Evolutionary conservation across 2,329 filamentous ascomycete species (phyloP).

Genomic region (Pyricularia pennisetigena): DNA sequence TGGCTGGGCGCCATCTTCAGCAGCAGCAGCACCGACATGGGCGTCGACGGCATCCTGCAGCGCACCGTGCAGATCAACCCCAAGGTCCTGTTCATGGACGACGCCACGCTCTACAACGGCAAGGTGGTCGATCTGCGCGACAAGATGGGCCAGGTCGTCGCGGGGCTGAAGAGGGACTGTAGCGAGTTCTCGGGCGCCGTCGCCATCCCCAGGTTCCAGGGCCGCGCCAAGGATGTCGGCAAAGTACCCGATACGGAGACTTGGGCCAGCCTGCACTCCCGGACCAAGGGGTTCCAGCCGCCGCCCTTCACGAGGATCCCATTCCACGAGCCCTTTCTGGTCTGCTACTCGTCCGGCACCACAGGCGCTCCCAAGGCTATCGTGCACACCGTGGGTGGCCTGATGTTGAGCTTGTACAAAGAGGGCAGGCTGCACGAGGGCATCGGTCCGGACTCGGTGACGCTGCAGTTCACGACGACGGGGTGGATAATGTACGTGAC

Average conservation of each 20-base stretch:
- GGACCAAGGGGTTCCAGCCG: conserved; percentile 8
- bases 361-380: conserved; percentile 82
- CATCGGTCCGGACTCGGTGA: conserved; percentile 26
- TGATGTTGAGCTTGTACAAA: conserved; percentile 44
- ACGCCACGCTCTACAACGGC: conserved; percentile 70
- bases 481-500: conserved; percentile 86
- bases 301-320: conserved; percentile 48
- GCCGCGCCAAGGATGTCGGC: conserved; percentile 45
- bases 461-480: conserved; percentile 53
- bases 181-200: conserved; percentile 53
- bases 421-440: conserved; percentile 47
- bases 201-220: conserved; percentile 54
- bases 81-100: conserved; percentile 73
- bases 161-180: conserved; percentile 49
- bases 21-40: conserved; percentile 75
- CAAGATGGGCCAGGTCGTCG: conserved; percentile 60
- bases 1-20: conserved; percentile 69
- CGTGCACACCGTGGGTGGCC: conserved; percentile 63
- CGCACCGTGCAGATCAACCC: conserved; percentile 66
- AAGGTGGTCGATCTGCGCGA: conserved; percentile 59
- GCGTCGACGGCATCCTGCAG: conserved; percentile 66
- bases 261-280: conserved; percentile 17
- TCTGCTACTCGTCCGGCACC: conserved; percentile 74
- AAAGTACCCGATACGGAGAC: conserved; percentile 36
- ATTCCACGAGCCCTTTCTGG: conserved; percentile 67